Base-by-base conservation (phyloP, 345 rosid genomes). In the Dimocarpus longan region DNA sequence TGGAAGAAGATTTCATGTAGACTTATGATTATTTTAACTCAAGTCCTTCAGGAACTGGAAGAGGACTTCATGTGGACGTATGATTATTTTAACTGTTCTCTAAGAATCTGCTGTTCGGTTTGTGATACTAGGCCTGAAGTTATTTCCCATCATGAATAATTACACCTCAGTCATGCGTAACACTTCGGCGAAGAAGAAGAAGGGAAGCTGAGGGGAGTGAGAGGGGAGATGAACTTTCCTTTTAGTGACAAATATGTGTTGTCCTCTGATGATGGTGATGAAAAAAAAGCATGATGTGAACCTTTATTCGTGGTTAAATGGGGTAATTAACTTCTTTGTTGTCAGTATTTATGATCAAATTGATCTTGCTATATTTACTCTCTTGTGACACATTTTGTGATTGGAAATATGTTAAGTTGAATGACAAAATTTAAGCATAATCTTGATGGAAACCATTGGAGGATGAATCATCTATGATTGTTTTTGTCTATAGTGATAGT, bases 1-100 rank as follows among this genome's bases (percentile, higher is more conserved):
- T 96, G 22, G 99, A 96, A 87, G 99, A 96, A 5, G 99, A 94
- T 84, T 96, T 96, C 67, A 96, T 96, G 99, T 96, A 85, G 90
- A 73, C 75, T 70, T 39, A 66, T 42, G 8, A 50, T 37, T n/a
- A n/a, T n/a, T n/a, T n/a, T n/a, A n/a, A n/a, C n/a, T n/a, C 90
- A 96, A 93, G 87, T 91, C 97, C 24, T 65, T 96, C 97, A 94
- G 90, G 99, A 96, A 84, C 84, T 96, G 22, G 99, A 96, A 87
- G 99, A 96, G 6, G 99, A 94, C 85, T 96, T 96, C 67, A 96
- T 96, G 99, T 96, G 84, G 90, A 73, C 75, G 70, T 39, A 66
- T 42, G 8, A 43, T 37, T 24, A 42, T 39, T 46, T 48, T 0
- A 16, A 77, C 50, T 66, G 57, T 68, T 70, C 39, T 16, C 63